phyloP scores from a whole-genome alignment of 495 filamentous ascomycete species.

The Aspergillus nanangensis region DNA sequence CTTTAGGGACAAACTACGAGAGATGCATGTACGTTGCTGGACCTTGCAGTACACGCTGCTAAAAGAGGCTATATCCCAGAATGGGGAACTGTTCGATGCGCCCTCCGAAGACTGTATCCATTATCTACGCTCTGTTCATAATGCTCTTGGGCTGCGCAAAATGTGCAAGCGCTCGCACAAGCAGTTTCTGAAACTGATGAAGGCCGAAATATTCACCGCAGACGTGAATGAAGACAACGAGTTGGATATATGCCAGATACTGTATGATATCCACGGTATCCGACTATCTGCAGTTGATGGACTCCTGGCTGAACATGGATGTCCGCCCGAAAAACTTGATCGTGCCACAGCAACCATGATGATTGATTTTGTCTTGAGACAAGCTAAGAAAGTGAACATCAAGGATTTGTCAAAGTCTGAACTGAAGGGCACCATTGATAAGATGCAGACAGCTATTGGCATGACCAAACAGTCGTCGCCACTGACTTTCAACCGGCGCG shows the following conservation, averaged over 20 bases:
- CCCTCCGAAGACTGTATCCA: constrained; percentile 67
- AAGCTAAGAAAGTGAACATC: constrained; percentile 79
- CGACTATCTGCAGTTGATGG: constrained; percentile 66
- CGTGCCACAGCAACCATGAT: constrained; percentile 70
- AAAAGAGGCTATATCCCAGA: constrained; percentile 69
- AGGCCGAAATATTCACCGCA: constrained; percentile 67
- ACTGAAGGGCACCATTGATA: constrained; percentile 81
- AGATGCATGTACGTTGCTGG: constrained; percentile 89
- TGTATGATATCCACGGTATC: constrained; percentile 85
- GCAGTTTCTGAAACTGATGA: constrained; percentile 83
- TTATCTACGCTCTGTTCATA: constrained; percentile 73
- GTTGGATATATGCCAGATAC: constrained; percentile 74
- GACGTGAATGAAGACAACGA: constrained; percentile 65
- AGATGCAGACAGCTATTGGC: constrained; percentile 72
- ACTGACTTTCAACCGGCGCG: constrained; percentile 67
- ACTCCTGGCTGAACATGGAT: constrained; percentile 70
- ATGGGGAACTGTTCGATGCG: constrained; percentile 53
- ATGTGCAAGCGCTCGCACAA: constrained; percentile 83
- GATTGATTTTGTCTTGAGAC: constrained; percentile 73
- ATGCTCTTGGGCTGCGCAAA: constrained; percentile 77
- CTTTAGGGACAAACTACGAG: constrained; percentile 70
- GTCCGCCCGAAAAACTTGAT: constrained; percentile 69
- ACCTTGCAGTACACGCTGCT: constrained; percentile 70
- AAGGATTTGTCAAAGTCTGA: constrained; percentile 90
- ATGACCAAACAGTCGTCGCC: constrained; percentile 62